Base-by-base conservation (phyloP, 805 yeast genomes). In the Saccharomycopsis sp. region DNA sequence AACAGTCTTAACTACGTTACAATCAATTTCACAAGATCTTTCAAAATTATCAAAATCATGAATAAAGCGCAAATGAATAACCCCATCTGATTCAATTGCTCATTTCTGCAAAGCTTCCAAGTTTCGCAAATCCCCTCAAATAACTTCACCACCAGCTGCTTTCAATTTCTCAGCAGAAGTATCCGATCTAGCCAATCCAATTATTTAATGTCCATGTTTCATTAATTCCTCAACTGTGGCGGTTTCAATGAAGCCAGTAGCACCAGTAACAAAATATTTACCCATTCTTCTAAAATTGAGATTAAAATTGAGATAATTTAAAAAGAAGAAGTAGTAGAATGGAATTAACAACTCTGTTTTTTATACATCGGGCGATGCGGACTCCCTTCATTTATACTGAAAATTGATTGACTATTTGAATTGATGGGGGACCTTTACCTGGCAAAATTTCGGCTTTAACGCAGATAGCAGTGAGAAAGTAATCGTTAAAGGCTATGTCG, bases 211-310 rank as follows among this genome's bases (percentile, higher is more conserved):
- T 3, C 63, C 65, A 3, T 48, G 34, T 2, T 44, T 36, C 8
- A 56, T 26, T 8, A 64, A 45, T 19, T 51, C 56, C 20, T 54
- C 38, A 21, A 56, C 46, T n/a, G 59, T 53, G 1, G 45, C 42
- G 0, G 55, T 28, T 1, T 69, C 70, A 32, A 64, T 50, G 42
- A 55, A 63, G 0, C 70, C 68, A 3, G 65, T 50, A 19, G 56
- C 68, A 24, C 70, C 68, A 14, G 69, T 63, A 26, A 65, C 55
- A 51, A 64, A 63, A n/a, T n/a, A n/a, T n/a, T n/a, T n/a, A n/a
- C n/a, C n/a, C n/a, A n/a, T n/a, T n/a, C n/a, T n/a, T n/a, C n/a
- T n/a, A n/a, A n/a, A n/a, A n/a, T n/a, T n/a, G n/a, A n/a, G n/a
- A n/a, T n/a, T n/a, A n/a, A n/a, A n/a, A n/a, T n/a, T n/a, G n/a